Base-by-base conservation (phyloP, 192 early-diverging fungal species). In the Thamnidium elegans region DNA sequence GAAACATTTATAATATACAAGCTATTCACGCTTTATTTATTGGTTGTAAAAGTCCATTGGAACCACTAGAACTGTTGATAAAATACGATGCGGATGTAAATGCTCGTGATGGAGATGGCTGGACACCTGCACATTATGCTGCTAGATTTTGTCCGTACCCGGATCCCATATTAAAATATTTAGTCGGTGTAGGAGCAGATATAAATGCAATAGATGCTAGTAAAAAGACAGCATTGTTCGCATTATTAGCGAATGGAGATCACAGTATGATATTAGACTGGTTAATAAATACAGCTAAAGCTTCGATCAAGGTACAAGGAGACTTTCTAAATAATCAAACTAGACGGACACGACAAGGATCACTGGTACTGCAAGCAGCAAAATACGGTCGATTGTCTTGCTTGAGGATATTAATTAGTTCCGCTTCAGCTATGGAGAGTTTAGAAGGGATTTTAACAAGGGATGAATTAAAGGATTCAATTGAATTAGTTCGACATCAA, bases 61-160 rank as follows among this genome's bases (percentile, higher is more conserved):
- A 39, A 47, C 53, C 48, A 4, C 39, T 62, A n/a, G 26, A 15
- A 50, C 50, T 71, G 15, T 58, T 63, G 7, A 31, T 68, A 15
- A 52, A 66, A 0, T 73, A 75, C 50, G 79, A 81, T 14, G 82
- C 83, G 19, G 70, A 90, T 58, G 54, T 76, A 44, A 84, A 90
- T 71, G 66, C 80, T 19, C 72, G 78, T 11, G 87, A 90, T 59
- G 70, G 82, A 8, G 88, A 90, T 50, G 85, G 81, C 15, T 85
- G 83, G 77, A 79, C 84, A 10, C 84, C 83, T 2, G 48, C 84
- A 14, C 76, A 78, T 21, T 75, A 75, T 51, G 69, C 69, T 39
- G 48, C 65, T 23, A 60, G 74, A 11, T 75, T 75, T 26, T 66
- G 60, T 21, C 59, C 50, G 10, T 7, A 50, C 2, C 69, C 69